Base-by-base conservation (phyloP, 1,284 basidiomycete genomes). In the Takashimella koratensis region DNA sequence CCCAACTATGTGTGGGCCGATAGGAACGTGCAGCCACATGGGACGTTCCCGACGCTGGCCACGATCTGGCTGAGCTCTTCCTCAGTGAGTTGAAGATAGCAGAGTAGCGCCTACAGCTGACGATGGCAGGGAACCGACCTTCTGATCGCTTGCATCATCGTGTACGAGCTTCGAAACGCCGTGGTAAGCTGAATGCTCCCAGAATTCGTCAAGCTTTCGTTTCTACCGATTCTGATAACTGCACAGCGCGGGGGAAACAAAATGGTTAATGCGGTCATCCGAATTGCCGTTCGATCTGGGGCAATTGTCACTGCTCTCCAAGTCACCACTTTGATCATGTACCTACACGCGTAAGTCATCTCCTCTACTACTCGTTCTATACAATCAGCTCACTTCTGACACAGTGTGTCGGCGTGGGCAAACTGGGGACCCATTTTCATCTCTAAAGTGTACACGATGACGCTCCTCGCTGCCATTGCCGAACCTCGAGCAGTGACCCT, bases 51-150 rank as follows among this genome's bases (percentile, higher is more conserved):
- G 8, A 36, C 30, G 3, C 87, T 87, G 22, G 88, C 90, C 60
- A 93, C 90, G 20, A 92, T 80, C 58, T 91, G 85, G 2, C 88
- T 91, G 39, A 88, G 75, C 21, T 86, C 89, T 73, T 93, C 90
- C 1, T 88, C 90, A 1, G 88, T 93, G 56, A 93, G 76, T 68
- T 93, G 30, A 36, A 36, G 10, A 36, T 36, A 36, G 10, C 30
- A 16, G 30, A 36, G 30, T 36, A 36, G 8, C 30, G 8, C 8
- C 30, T 36, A 8, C 19, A 26, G 6, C 24, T 47, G 36, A 36
- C 25, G 19, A 19, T 16, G 27, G 2, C 23, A 59, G 58, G 52
- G 49, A 10, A 60, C 55, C 13, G 58, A 60, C 27, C 43, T 60
- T 19, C n/a, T 45, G 3, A 36, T 60, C 13, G 51, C 54, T 1